Evolutionary conservation across 176 grass and related monocot species (phyloP).

Genomic region (Metroxylon sagu): DNA sequence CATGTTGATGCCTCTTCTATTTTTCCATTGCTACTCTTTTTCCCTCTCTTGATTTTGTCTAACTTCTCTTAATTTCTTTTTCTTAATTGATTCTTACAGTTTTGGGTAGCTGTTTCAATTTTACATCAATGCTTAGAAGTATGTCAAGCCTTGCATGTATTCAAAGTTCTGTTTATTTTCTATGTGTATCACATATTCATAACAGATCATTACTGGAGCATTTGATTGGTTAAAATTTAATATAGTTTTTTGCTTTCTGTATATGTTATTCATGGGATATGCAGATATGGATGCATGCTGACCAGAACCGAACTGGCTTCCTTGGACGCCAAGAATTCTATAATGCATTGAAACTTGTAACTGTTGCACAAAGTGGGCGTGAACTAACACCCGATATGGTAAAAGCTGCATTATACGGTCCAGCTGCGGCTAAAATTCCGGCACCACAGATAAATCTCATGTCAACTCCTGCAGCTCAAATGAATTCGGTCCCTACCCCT

Average conservation of each 20-base stretch:
- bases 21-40: too few species aligned
- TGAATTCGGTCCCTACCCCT: slow-evolving; percentile 28
- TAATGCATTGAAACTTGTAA: slow-evolving; percentile 86
- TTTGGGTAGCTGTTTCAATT: too few species aligned
- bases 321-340: slow-evolving; percentile 91
- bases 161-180: too few species aligned
- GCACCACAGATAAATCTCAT: slow-evolving; percentile 63
- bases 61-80: too few species aligned
- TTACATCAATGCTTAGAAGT: too few species aligned
- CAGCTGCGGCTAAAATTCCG: slow-evolving; percentile 82
- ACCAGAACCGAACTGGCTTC: slow-evolving; percentile 88
- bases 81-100: too few species aligned
- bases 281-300: slow-evolving; percentile 96
- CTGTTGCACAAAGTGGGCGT: slow-evolving; percentile 90
- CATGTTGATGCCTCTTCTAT: too few species aligned
- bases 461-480: slow-evolving; percentile 22
- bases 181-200: too few species aligned
- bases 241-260: neutral
- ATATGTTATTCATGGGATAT: neutral
- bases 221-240: neutral
- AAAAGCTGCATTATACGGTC: slow-evolving; percentile 83
- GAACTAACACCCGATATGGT: slow-evolving; percentile 84
- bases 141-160: too few species aligned
- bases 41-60: too few species aligned
- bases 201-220: too few species aligned